Conservation (phyloP, 129 eudicot genomes). For the Centaurea solstitialis region DNA sequence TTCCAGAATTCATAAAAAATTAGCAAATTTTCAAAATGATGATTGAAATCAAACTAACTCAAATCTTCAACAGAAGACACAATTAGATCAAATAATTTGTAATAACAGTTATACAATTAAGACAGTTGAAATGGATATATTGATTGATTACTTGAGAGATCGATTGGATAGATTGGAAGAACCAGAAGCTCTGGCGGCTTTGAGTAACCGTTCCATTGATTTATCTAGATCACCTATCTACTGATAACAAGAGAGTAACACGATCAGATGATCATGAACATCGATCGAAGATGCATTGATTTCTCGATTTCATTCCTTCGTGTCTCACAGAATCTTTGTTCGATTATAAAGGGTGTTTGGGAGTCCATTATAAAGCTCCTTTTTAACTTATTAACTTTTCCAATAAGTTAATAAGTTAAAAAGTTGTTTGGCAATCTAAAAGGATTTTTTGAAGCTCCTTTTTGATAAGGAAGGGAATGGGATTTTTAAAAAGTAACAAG, state of each 20-base stretch:
- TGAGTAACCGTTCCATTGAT: slow-evolving; percentile 80
- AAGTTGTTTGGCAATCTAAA: too few species aligned
- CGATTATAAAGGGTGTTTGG: too few species aligned
- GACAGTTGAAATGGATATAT: not conserved
- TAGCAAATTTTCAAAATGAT: not conserved
- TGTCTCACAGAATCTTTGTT: not conserved
- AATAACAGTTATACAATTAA: not conserved
- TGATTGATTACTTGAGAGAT: slow-evolving; percentile 63
- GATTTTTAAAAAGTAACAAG: too few species aligned
- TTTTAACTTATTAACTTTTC: too few species aligned
- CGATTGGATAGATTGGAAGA: slow-evolving; percentile 95
- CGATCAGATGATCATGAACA: slow-evolving; percentile 1
- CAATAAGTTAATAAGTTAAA: too few species aligned
- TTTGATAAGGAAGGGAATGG: too few species aligned
- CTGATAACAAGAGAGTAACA: not conserved
- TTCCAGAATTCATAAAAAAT: not conserved
- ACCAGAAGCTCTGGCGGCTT: slow-evolving; percentile 92
- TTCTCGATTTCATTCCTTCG: not conserved
- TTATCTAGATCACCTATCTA: slow-evolving; percentile 11
- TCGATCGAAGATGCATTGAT: slow-evolving; percentile 22
- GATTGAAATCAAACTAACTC: not conserved
- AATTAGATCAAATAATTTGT: not conserved
- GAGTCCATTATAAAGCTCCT: too few species aligned
- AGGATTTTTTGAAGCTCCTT: too few species aligned
- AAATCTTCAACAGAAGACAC: not conserved